phyloP scores from a whole-genome alignment of 805 yeast species.

The Sungouiozyma intestinalis region DNA sequence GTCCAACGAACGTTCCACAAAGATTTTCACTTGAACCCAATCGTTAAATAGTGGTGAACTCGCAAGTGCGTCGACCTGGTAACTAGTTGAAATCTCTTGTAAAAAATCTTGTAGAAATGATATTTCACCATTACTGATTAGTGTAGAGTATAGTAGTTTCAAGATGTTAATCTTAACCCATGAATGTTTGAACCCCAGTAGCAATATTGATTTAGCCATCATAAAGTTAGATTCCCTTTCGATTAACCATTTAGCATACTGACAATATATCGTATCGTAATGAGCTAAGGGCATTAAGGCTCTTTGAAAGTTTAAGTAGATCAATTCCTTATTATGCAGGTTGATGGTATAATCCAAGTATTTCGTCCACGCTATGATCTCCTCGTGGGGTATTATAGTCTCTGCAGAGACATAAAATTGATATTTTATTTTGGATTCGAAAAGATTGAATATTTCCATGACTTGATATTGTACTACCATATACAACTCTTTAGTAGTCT shows the following conservation, averaged over 20 bases:
- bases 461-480: slow-evolving; percentile 24
- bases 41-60: slow-evolving; percentile 26
- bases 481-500: slow-evolving; percentile 24
- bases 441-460: slow-evolving; percentile 21
- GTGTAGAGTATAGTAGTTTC: slow-evolving; percentile 13
- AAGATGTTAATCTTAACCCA: slow-evolving; percentile 17
- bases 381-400: slow-evolving; percentile 14
- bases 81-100: slow-evolving; percentile 8
- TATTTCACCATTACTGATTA: slow-evolving; percentile 15
- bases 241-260: slow-evolving; percentile 25
- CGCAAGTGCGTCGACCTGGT: slow-evolving; percentile 14
- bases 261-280: slow-evolving; percentile 24
- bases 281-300: slow-evolving; percentile 24
- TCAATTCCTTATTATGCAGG: slow-evolving; percentile 12
- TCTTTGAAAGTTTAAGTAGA: slow-evolving; percentile 25
- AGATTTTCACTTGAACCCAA: slow-evolving; percentile 19
- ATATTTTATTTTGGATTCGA: slow-evolving; percentile 22
- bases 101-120: slow-evolving; percentile 10
- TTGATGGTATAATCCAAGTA: slow-evolving; percentile 23
- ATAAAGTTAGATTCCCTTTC: slow-evolving; percentile 12
- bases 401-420: slow-evolving; percentile 23
- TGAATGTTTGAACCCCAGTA: slow-evolving; percentile 14
- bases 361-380: slow-evolving; percentile 20
- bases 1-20: slow-evolving; percentile 7
- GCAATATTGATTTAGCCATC: slow-evolving; percentile 17